Evolutionary conservation across 306 rosid species (phyloP), one percentile per base, ranked within the genome.

Genomic region (Casuarina glauca): DNA sequence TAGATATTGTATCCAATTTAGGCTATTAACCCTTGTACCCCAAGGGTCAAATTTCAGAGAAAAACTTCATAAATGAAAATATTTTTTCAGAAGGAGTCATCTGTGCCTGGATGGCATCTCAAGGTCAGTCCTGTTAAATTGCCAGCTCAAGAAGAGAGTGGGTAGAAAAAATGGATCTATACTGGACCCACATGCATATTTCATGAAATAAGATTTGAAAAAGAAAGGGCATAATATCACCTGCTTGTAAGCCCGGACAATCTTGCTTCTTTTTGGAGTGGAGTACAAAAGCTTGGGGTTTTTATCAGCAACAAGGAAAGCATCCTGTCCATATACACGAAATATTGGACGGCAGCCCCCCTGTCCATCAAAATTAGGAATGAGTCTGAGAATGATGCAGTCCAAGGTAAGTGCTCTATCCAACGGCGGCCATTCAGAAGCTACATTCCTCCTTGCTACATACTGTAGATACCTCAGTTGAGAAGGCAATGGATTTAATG

Each of bases 401-500:
- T 94, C 98, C 90, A 94, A 83, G 67, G 89, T 83, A 70, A 91
- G 97, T 4, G 90, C 89, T 89, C 98, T 85, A 83, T 94, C 96
- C 73, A 87, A 78, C 0, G 98, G 98, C 73, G 98, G 98, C 98
- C 98, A 94, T 73, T 94, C 95, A 50, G 88, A 43, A 79, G 91
- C 88, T 70, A 94, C 93, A 83, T 89, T 92, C 87, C 98, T 90
- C 92, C 96, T 88, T 0, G 95, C 88, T 44, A 94, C 81, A 74
- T 94, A 94, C 86, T 89, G 97, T 75, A 94, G 84, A 83, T 92
- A 94, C 89, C 98, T 85, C 81, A 87, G 75, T 79, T 94, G 98
- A 46, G 97, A 92, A 88, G 98, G 97, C 39, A 89, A 68, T 0
- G 98, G 98, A 84, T 88, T 90, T 78, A 94, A 72, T 1, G 97